Evolutionary conservation across 2,329 filamentous ascomycete genomes (phyloP), one percentile per base, ranked within the genome.

Genomic region (Colletotrichum coccodes): DNA sequence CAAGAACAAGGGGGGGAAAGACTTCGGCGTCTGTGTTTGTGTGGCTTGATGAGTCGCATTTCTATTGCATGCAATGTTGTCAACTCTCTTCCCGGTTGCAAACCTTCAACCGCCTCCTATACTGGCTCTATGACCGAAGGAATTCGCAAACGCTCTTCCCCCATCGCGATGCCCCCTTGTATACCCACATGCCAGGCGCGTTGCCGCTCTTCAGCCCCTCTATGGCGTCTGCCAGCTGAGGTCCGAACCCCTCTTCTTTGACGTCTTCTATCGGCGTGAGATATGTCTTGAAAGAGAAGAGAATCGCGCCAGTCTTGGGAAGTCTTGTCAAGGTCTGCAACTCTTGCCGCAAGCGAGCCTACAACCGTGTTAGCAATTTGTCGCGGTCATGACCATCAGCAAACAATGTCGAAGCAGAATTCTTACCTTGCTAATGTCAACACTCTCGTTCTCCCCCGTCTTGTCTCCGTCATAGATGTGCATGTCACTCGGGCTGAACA

Each of bases 261-360:
- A 89, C 80, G 3, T 86, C 79, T 9, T 75, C 68, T 0, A 89
- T 67, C 0, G 83, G 81, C 57, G 87, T 87, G 18, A 87, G 66
- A 65, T 87, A 87, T 0, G 86, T 87, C 76, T 88, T 88, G 79
- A 89, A 87, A 11, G 85, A 85, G 74, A 89, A 89, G 14, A 88
- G 73, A 2, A 88, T 75, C 0, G 83, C 82, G 3, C 75, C 73
- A 0, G 83, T 85, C 64, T 79, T 72, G 0, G 86, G 86, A 8
- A 89, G 78, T 1, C 86, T 80, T 1, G 80, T 85, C 34, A 88
- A 71, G 0, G 85, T 86, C 72, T 89, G 86, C 16, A 87, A 77
- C 74, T 89, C 86, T 34, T 69, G 66, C 84, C 81, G 30, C 85
- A 79, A 6, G 85, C 70, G 54, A 77, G 7, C 79, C 75, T 80